Percentiles rank a stretch among this genome's conserved stretches.
Evolutionary conservation across 2,329 filamentous ascomycete genomes (phyloP).

Genomic region (Trichophyton mentagrophytes): DNA sequence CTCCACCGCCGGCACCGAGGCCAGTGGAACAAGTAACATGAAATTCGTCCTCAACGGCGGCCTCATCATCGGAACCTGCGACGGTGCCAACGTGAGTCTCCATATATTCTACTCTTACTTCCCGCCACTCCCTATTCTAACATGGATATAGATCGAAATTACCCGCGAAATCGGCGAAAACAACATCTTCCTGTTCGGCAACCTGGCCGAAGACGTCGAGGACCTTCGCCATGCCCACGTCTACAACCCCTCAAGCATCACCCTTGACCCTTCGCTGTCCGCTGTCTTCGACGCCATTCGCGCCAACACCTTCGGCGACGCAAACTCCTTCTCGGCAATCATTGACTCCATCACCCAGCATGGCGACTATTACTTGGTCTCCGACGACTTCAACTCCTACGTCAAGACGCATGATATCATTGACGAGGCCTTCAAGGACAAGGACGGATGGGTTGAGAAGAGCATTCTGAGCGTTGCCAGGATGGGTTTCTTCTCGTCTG

Average conservation of each 20-base stretch:
- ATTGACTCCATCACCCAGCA: conserved; percentile 78
- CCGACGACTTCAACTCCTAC: conserved; percentile 94
- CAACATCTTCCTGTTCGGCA: conserved; percentile 98
- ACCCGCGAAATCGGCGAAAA: conserved; percentile 91
- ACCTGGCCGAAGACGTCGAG: conserved; percentile 89
- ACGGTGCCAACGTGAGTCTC: conserved; percentile 77
- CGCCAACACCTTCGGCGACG: conserved; percentile 66
- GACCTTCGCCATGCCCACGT: conserved; percentile 83
- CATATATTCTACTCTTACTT: background rate
- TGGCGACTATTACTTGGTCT: conserved; percentile 94
- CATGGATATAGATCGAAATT: conserved; percentile 64
- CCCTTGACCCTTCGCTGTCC: conserved; percentile 61
- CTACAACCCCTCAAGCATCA: conserved; percentile 55
- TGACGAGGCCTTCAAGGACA: conserved; percentile 81
- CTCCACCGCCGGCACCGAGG: conserved; percentile 90
- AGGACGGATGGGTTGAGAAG: conserved; percentile 86
- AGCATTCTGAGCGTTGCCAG: conserved; percentile 74
- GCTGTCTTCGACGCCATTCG: conserved; percentile 78
- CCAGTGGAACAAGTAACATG: conserved; percentile 90
- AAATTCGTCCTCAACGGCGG: conserved; percentile 98
- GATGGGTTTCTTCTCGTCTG: conserved; percentile 96
- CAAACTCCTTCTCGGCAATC: conserved; percentile 65
- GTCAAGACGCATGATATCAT: conserved; percentile 81
- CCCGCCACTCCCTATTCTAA: background rate
- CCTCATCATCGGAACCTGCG: conserved; percentile 93